Percentiles rank a stretch among this genome's conserved stretches.
Conservation (phyloP, 495 filamentous ascomycete species). For the Penicillium atrosanguineum region DNA sequence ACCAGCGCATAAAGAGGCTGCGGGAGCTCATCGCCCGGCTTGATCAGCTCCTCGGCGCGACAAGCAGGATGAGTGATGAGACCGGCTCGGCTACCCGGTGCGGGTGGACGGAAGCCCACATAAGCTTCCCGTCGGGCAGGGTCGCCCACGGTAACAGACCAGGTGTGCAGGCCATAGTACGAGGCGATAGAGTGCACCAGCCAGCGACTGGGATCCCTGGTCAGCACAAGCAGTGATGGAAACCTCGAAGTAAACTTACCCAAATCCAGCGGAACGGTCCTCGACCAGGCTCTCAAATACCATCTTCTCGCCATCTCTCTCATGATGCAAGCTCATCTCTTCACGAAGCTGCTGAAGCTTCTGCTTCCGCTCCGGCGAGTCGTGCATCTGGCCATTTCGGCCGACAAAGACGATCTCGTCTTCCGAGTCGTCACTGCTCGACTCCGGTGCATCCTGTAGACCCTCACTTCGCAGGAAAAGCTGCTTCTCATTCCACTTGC, state of each 20-base stretch:
- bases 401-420: slow-evolving; percentile 95
- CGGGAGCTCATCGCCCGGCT: slow-evolving; percentile 51
- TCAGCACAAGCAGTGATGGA: slow-evolving; percentile 6
- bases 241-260: slow-evolving; percentile 51
- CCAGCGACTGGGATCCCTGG: slow-evolving; percentile 63
- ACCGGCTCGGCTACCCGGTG: slow-evolving; percentile 25
- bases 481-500: slow-evolving; percentile 54
- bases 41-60: slow-evolving; percentile 28
- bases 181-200: slow-evolving; percentile 88
- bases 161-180: slow-evolving; percentile 89
- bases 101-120: slow-evolving; percentile 64
- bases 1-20: slow-evolving; percentile 62
- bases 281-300: slow-evolving; percentile 73
- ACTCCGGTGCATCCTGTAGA: slow-evolving; percentile 45
- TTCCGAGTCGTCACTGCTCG: slow-evolving; percentile 61
- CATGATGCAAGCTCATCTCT: slow-evolving; percentile 44
- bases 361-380: slow-evolving; percentile 45
- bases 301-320: slow-evolving; percentile 64
- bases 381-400: slow-evolving; percentile 69
- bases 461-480: slow-evolving; percentile 41
- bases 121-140: slow-evolving; percentile 82
- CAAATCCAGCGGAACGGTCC: slow-evolving; percentile 75
- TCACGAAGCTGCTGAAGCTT: slow-evolving; percentile 30
- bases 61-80: slow-evolving; percentile 29
- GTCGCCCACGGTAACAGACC: slow-evolving; percentile 73